Base-by-base conservation (phyloP, 2,329 filamentous ascomycete species). In the Tolypocladium ovalisporum region DNA sequence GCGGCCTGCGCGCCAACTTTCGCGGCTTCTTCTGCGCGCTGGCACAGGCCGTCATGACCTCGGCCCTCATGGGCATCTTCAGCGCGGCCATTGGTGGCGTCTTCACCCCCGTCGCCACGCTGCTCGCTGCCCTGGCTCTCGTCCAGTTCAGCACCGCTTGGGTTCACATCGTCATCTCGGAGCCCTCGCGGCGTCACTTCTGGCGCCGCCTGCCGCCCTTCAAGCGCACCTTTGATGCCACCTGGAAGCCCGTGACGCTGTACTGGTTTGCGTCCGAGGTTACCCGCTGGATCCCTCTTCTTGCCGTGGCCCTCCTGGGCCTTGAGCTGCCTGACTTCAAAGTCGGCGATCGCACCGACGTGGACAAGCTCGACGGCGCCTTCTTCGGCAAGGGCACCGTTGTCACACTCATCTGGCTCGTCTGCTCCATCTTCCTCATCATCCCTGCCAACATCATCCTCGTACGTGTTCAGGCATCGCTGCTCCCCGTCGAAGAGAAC, bases 111-210 rank as follows among this genome's bases (percentile, higher is more conserved):
- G 32, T 68, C 52, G 65, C 65, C 56, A 78, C 78, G 56, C 77
- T 86, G 54, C 58, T 87, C 47, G 77, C 83, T 32, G 78, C 81
- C 55, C 70, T 93, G 27, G 70, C 81, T 24, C 76, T 89, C 36
- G 81, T 87, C 40, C 87, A 87, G 66, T 71, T 93, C 59, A 81
- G 84, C 69, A 82, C 92, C 63, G 81, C 84, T 56, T 96, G 91
- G 90, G 89, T 91, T 4, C 90, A 96, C 71, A 86, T 89, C 65
- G 83, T 96, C 68, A 91, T 97, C 67, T 86, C 89, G 2, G 78
- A 83, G 56, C 83, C 85, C 6, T 86, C 81, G 57, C 67, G 76
- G 53, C 80, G 82, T 69, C 75, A 74, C 63, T 90, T 87, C 77
- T 88, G 81, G 73, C 75, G 79, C 66, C 87, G 90, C 58, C 79